Evolutionary conservation across 1,284 basidiomycete genomes (phyloP), one percentile per base, ranked within the genome.

Genomic region (Cutaneotrichosporon cavernicola): DNA sequence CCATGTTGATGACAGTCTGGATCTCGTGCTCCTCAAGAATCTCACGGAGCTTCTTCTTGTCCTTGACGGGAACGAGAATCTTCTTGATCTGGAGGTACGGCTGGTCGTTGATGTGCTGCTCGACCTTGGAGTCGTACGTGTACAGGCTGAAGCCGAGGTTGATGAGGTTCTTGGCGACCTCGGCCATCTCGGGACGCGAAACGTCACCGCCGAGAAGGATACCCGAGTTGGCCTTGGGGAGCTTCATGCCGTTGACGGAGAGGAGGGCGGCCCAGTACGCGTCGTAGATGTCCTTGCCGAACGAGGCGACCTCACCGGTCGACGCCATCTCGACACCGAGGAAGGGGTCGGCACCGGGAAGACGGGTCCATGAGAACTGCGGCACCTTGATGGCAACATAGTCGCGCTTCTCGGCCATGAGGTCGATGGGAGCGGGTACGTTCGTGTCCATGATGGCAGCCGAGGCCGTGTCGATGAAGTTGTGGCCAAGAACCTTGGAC

Each of bases 281-380:
- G 81, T 99, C 97, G 75, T 95, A 89, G 49, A 98, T 84, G 77
- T 97, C 91, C 76, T 88, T 87, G 55, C 96, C 97, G 77, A 99
- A 99, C 69, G 91, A 89, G n/a, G 97, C 97, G 22, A 99, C 93
- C 81, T 99, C 96, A 62, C 96, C 97, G 7, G 97, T 99, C 73
- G 91, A 95, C 0, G 96, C 94, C 97, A 99, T 99, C 84, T 98
- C 93, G 67, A 97, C 94, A 67, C 93, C 94, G 63, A 97, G 85
- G 88, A 96, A 97, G 36, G 96, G 97, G 83, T 98, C 96, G 18
- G 96, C 95, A 66, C 79, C 79, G 18, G 83, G 83, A 52, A 99
- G 81, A 68, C 96, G 90, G 56, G 95, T 98, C 95, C 95, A 99
- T 10, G 92, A 96, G 85, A 99, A 99, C 76, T 97, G 96, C 6